A percentile compares a stretch with the other conserved stretches of the same genome.
Evolutionary conservation across 805 yeast species (phyloP).

Genomic region (Candida michaelii): DNA sequence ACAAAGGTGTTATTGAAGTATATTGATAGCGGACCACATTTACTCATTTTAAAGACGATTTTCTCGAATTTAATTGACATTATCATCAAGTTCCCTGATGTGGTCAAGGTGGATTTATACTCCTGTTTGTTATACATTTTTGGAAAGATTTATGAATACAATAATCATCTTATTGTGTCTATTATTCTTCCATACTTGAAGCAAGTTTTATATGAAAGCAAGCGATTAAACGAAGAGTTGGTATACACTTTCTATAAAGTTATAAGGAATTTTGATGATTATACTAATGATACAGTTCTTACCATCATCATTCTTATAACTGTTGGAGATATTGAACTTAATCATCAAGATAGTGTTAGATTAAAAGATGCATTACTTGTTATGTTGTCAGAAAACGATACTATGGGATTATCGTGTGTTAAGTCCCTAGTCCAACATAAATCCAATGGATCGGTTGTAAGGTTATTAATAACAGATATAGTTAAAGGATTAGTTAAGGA

Average conservation of each 20-base stretch:
- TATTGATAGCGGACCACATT: conserved; percentile 36
- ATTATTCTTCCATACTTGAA: conserved; percentile 47
- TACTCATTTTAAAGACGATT: conserved; percentile 46
- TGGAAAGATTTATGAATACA: conserved; percentile 51
- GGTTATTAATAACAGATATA: conserved; percentile 46
- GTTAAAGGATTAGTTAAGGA: conserved; percentile 27
- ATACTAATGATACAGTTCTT: conserved; percentile 25
- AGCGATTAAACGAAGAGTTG: conserved; percentile 18
- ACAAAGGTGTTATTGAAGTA: conserved; percentile 25
- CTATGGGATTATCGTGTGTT: conserved; percentile 53
- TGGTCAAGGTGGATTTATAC: conserved; percentile 68
- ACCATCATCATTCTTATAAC: conserved; percentile 37
- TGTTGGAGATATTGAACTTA: conserved; percentile 30
- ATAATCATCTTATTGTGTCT: conserved; percentile 44
- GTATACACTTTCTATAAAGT: conserved; percentile 26
- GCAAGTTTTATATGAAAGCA: conserved; percentile 28
- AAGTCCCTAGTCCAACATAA: conserved; percentile 49
- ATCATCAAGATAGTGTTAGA: conserved; percentile 21
- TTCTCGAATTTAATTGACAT: conserved; percentile 58
- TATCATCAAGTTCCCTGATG: conserved; percentile 62
- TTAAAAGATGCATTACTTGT: conserved; percentile 25
- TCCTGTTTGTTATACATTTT: conserved; percentile 67
- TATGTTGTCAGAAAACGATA: conserved; percentile 24
- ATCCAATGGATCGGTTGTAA: conserved; percentile 34
- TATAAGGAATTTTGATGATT: conserved; percentile 22